These are phyloP conservation scores for Verruconis gallopava DNA, from an alignment of 2,329 filamentous ascomycete species.

Conservation along the genomic window DNA sequence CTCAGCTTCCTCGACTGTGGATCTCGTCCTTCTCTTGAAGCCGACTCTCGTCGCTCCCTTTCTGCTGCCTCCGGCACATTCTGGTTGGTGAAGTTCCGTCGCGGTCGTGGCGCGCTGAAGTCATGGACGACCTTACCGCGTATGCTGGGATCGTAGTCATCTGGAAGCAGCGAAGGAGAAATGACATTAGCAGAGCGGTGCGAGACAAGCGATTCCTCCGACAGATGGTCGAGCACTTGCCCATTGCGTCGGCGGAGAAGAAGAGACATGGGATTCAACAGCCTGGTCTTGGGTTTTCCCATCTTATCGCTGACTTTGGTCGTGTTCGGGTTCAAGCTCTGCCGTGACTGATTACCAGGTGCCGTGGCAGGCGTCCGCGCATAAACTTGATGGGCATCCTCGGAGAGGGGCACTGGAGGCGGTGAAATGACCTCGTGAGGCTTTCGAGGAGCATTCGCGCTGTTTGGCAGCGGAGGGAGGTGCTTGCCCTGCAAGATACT, in stretches of 20 bases:
- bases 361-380: background rate
- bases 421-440: background rate
- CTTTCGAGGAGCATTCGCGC: background rate
- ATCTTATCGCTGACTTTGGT: background rate
- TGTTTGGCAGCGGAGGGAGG: background rate
- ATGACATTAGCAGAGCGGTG: slow-evolving; percentile 33
- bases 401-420: background rate
- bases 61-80: background rate
- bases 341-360: slow-evolving; percentile 2
- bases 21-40: slow-evolving; percentile 7
- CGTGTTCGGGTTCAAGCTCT: background rate
- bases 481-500: background rate
- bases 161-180: slow-evolving; percentile 36
- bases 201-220: slow-evolving; percentile 39
- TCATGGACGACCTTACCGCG: slow-evolving; percentile 51
- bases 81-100: slow-evolving; percentile 20
- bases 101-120: slow-evolving; percentile 46
- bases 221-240: slow-evolving; percentile 32
- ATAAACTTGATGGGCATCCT: background rate
- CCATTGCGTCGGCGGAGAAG: slow-evolving; percentile 44
- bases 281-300: slow-evolving; percentile 37
- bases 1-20: slow-evolving; percentile 9
- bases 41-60: background rate
- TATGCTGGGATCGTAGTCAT: slow-evolving; percentile 51
- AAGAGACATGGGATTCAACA: slow-evolving; percentile 49